Evolutionary conservation across 1,139 yeast species (phyloP).

Genomic region (Diutina ranongensis): DNA sequence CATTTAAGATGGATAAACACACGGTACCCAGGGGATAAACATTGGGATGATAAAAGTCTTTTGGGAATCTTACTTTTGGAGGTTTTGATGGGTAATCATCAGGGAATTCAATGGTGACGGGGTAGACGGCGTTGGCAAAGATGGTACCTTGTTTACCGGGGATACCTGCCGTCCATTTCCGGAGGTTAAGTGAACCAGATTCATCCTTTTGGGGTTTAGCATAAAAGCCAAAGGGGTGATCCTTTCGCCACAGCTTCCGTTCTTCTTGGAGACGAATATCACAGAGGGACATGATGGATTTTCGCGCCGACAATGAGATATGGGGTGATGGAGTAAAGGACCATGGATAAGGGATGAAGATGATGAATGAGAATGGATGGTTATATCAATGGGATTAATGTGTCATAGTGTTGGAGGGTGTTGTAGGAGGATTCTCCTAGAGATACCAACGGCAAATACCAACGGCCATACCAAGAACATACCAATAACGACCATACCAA

Average conservation of each 20-base stretch:
- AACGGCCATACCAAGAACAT: too few relatives aligned
- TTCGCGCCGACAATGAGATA: too few relatives aligned
- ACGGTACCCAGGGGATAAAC: conserved; percentile 96
- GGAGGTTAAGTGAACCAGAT: conserved; percentile 79
- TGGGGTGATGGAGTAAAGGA: too few relatives aligned
- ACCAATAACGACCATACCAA: too few relatives aligned
- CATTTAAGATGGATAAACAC: conserved; percentile 85
- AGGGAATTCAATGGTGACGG: conserved; percentile 74
- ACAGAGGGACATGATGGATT: conserved; percentile 37
- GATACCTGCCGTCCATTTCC: conserved; percentile 87
- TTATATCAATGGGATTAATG: too few relatives aligned
- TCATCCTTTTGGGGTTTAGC: conserved; percentile 74
- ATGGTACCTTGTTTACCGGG: conserved; percentile 84
- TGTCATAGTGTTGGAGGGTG: too few relatives aligned
- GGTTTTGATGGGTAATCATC: conserved; percentile 95
- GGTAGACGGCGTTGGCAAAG: conserved; percentile 86
- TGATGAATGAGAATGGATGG: too few relatives aligned
- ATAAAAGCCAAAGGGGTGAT: conserved; percentile 94
- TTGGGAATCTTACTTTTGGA: conserved; percentile 82
- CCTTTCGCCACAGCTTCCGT: conserved; percentile 94
- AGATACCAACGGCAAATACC: neutral
- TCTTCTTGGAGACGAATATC: conserved; percentile 78
- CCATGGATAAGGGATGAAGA: too few relatives aligned
- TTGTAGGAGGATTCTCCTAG: too few relatives aligned
- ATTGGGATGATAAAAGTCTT: conserved; percentile 90